phyloP scores from a whole-genome alignment of 2,329 filamentous ascomycete species.

The Microdochium bolleyi region DNA sequence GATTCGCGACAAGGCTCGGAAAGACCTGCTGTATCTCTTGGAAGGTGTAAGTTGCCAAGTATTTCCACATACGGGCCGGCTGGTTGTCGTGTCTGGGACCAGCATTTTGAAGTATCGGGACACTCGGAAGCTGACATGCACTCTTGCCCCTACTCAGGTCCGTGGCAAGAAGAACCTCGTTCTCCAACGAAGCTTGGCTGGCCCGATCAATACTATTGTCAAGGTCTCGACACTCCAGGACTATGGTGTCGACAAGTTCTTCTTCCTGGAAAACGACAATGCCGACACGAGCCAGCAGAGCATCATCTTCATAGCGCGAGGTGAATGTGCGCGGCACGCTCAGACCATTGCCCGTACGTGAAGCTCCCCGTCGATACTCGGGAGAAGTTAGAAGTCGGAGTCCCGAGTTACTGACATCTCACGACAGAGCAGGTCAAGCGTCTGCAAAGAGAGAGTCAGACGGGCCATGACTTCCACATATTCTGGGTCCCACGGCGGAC shows the following conservation, averaged over 20 bases:
- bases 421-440: conserved; percentile 79
- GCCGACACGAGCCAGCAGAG: conserved; percentile 91
- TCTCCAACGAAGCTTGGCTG: conserved; percentile 83
- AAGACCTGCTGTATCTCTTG: conserved; percentile 82
- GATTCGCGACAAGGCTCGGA: conserved; percentile 73
- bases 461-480: conserved; percentile 91
- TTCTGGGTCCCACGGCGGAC: conserved; percentile 95
- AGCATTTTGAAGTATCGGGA: too few relatives aligned
- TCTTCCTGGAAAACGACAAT: conserved; percentile 93
- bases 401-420: background rate
- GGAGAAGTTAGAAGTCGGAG: too few relatives aligned
- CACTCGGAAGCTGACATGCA: conserved; percentile 5
- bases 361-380: conserved; percentile 1
- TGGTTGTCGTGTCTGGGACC: too few relatives aligned
- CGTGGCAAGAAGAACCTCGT: conserved; percentile 98
- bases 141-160: conserved; percentile 49
- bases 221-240: conserved; percentile 94
- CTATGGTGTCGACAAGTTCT: conserved; percentile 96
- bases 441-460: conserved; percentile 78
- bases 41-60: conserved; percentile 71
- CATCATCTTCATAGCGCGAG: conserved; percentile 86
- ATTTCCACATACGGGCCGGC: background rate
- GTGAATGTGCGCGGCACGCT: conserved; percentile 79
- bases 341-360: conserved; percentile 79
- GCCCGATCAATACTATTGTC: conserved; percentile 82